These are phyloP conservation scores for Aspergillus luchuensis DNA, from an alignment of 2,329 filamentous ascomycete species.

Conservation along the genomic window DNA sequence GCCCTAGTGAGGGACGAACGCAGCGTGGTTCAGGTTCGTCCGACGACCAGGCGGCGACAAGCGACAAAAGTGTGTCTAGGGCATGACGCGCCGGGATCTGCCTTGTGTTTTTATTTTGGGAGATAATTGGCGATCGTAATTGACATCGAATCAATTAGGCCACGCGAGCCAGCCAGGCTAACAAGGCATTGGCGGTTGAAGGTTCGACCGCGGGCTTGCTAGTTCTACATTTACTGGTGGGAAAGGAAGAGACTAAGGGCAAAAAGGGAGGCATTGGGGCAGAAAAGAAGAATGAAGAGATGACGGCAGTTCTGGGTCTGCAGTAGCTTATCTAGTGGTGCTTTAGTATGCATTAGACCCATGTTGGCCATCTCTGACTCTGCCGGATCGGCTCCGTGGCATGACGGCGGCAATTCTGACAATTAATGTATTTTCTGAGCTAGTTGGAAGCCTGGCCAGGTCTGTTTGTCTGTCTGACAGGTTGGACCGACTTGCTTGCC, in stretches of 20 bases:
- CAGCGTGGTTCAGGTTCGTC: neutral
- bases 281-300: neutral
- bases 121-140: neutral
- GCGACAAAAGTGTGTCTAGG: neutral
- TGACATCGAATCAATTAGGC: neutral
- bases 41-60: neutral
- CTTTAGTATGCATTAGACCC: slow-evolving; percentile 1
- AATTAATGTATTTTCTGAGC: too few species aligned
- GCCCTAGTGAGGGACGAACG: neutral
- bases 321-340: slow-evolving; percentile 1
- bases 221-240: neutral
- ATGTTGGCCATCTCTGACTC: neutral
- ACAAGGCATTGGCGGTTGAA: neutral
- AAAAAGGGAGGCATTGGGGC: too few species aligned
- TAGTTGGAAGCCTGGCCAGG: neutral
- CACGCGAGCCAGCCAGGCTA: neutral
- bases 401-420: neutral
- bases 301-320: neutral
- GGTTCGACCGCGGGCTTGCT: neutral
- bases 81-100: neutral
- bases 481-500: neutral
- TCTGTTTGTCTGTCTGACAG: neutral
- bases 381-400: neutral
- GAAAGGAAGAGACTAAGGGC: too few species aligned
- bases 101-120: neutral